Conservation (phyloP, 2,329 filamentous ascomycete species). For the Epichloe amarillans region DNA sequence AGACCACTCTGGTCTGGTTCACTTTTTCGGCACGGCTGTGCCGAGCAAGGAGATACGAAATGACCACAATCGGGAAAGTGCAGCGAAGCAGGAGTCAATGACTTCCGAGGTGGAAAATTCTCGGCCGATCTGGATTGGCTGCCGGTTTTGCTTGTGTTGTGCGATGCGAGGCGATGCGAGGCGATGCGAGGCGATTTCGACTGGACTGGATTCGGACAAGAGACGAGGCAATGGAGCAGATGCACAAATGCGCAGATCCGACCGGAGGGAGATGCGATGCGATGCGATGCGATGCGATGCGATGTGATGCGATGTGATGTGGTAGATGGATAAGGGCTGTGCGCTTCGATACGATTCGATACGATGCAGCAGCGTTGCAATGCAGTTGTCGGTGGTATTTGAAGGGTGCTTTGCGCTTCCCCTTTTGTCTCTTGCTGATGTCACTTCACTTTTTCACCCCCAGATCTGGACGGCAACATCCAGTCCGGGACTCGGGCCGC, state of each 20-base stretch:
- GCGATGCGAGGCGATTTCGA: neutral
- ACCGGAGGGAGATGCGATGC: neutral
- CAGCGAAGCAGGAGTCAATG: neutral
- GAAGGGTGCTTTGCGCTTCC: neutral
- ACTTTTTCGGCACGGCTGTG: constrained; percentile 6
- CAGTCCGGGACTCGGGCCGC: neutral
- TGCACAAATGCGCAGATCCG: neutral
- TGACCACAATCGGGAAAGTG: constrained; percentile 5
- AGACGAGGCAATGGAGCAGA: neutral
- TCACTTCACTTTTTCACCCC: neutral
- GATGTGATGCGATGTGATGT: neutral
- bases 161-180: neutral
- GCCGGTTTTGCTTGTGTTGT: neutral
- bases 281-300: neutral
- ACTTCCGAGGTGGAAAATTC: neutral
- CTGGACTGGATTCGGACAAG: neutral
- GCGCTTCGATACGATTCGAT: neutral
- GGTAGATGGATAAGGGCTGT: neutral
- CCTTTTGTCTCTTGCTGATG: neutral
- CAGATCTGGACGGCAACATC: neutral
- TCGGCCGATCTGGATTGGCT: neutral
- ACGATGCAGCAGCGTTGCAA: neutral
- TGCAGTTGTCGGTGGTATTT: neutral
- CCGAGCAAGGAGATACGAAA: constrained; percentile 6
- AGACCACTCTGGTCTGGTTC: constrained; percentile 4